These are phyloP conservation scores for Fusarium sp. DNA, from an alignment of 2,329 filamentous ascomycete species.

Conservation along the genomic window DNA sequence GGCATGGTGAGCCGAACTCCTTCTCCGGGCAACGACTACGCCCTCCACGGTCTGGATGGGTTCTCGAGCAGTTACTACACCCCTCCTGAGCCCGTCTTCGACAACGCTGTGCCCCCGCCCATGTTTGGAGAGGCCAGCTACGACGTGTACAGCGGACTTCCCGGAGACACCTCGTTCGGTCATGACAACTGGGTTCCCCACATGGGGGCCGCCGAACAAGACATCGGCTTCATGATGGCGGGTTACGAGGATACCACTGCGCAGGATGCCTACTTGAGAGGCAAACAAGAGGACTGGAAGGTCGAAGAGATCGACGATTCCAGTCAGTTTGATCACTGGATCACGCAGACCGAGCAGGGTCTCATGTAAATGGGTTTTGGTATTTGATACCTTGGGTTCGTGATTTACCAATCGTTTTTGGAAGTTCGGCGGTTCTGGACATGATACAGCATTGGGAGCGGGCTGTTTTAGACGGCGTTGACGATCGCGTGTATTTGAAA, in stretches of 20 bases:
- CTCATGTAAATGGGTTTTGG: conserved; percentile 15
- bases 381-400: background rate
- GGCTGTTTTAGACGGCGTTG: conserved; percentile 27
- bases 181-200: conserved; percentile 29
- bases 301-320: conserved; percentile 47
- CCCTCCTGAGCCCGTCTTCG: conserved; percentile 13
- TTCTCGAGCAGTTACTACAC: conserved; percentile 25
- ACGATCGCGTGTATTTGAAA: conserved; percentile 2
- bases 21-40: conserved; percentile 35
- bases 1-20: conserved; percentile 32
- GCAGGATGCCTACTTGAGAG: conserved; percentile 46
- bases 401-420: background rate
- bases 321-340: conserved; percentile 47
- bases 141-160: conserved; percentile 21
- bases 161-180: conserved; percentile 11
- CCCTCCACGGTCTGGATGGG: conserved; percentile 19
- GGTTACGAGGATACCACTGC: conserved; percentile 25
- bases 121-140: conserved; percentile 23
- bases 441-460: conserved; percentile 24
- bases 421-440: conserved; percentile 7
- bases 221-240: conserved; percentile 17
- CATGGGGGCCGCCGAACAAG: conserved; percentile 13
- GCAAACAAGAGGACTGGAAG: conserved; percentile 48
- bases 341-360: conserved; percentile 43
- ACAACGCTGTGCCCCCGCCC: background rate